Base-by-base conservation (phyloP, 305 asterid species). In the Vinca major region DNA sequence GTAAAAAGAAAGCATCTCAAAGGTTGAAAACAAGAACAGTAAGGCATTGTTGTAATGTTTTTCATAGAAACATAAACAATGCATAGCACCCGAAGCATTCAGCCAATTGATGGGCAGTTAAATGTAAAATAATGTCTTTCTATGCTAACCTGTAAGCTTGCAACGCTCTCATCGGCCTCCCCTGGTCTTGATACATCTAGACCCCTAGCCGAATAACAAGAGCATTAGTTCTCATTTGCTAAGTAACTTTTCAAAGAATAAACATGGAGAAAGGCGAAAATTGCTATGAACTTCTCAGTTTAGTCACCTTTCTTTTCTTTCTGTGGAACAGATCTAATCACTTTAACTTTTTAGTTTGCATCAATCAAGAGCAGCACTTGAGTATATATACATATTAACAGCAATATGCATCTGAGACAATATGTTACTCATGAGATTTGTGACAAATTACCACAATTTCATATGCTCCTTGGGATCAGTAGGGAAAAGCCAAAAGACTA, bases 151-250 rank as follows among this genome's bases (percentile, higher is more conserved):
- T 93, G 92, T 81, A 93, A 74, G 84, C 90, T 75, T 56, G 87
- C 69, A 75, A 84, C 80, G 68, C 87, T 89, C 67, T 82, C 91
- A 40, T 89, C 93, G 40, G 70, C 79, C 17, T 88, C 99, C 66
- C 97, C 99, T 6, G 94, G 89, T 70, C 86, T 79, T 45, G 96
- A 79, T 76, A 77, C 96, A 62, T 89, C 95, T 49, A 86, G 85
- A 52, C 99, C 99, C 96, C 99, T 93, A 73, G 66, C 67, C 69
- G 47, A 78, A 14, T 75, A 74, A 41, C 61, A 54, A 72, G 69
- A 11, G 44, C 19, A 76, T 82, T 56, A 83, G 81, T 65, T 66
- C 73, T 36, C 58, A 61, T 73, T 81, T 73, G 66, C 70, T 73
- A 7, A 74, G 14, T 71, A 69, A 71, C 55, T 73, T 70, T 66